Percentiles rank a stretch among this genome's conserved stretches.
Evolutionary conservation across 345 rosid genomes (phyloP).

Genomic region (Arabidopsis suecica): DNA sequence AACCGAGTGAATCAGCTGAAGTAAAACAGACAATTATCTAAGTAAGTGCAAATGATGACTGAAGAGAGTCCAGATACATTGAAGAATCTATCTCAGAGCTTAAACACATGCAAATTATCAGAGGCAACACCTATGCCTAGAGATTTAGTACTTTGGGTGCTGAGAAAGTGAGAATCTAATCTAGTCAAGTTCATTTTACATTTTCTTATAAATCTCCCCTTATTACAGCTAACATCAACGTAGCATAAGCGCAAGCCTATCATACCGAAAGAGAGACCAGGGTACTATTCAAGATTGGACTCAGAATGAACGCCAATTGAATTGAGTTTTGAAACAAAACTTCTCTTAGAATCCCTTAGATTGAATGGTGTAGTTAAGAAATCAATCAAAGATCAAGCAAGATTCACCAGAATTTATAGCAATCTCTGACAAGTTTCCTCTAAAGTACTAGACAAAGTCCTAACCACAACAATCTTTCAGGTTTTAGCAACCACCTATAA

Average conservation of each 20-base stretch:
- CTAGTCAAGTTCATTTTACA: not conserved
- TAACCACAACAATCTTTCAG: constrained; percentile 20
- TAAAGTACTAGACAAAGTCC: constrained; percentile 14
- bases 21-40: not conserved
- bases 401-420: not conserved
- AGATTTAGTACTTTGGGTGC: not conserved
- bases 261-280: not conserved
- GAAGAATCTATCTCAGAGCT: constrained; percentile 11
- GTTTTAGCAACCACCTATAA: constrained; percentile 9
- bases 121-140: constrained; percentile 5
- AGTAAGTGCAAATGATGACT: not conserved
- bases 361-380: not conserved
- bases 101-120: not conserved
- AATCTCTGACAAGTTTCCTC: not conserved
- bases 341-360: not conserved
- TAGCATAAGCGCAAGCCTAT: not conserved
- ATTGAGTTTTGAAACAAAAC: not conserved
- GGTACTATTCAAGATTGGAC: not conserved
- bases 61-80: not conserved
- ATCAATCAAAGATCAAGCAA: not conserved
- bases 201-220: not conserved
- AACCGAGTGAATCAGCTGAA: no score
- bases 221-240: not conserved
- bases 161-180: constrained; percentile 9
- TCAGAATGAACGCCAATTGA: not conserved